Percentiles rank a stretch among this genome's conserved stretches.
These are phyloP conservation scores for Tolypocladium album DNA, from an alignment of 2,329 filamentous ascomycete genomes.

Conservation along the genomic window DNA sequence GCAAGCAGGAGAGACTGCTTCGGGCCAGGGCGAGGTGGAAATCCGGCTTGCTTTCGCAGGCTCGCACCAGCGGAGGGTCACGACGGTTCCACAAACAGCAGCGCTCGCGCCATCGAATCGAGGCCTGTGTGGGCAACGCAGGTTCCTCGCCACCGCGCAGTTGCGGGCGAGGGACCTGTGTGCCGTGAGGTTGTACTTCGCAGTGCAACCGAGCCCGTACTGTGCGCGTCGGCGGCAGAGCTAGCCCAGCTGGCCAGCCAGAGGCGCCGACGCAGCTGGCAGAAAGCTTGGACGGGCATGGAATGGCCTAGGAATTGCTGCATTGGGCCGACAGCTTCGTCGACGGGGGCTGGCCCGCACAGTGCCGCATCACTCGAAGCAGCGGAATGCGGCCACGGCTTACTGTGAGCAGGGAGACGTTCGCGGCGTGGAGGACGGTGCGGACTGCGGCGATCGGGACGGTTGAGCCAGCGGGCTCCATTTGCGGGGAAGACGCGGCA, in stretches of 20 bases:
- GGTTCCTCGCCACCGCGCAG: background rate
- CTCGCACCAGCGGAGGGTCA: background rate
- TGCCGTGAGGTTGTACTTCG: background rate
- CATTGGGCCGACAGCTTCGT: background rate
- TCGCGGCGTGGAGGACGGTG: conserved; percentile 2
- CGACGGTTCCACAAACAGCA: conserved; percentile 1
- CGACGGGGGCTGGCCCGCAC: background rate
- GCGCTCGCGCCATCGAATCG: background rate
- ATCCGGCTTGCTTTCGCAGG: background rate
- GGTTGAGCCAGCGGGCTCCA: conserved; percentile 1
- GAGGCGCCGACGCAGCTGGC: background rate
- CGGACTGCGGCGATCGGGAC: conserved; percentile 8
- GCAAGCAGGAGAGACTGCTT: background rate
- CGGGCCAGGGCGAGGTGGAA: background rate
- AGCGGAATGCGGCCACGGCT: background rate
- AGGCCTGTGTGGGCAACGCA: background rate
- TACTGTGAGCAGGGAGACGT: background rate
- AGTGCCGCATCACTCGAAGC: background rate
- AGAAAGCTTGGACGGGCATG: background rate
- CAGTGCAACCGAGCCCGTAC: background rate
- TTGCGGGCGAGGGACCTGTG: conserved; percentile 1
- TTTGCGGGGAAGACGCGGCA: conserved; percentile 6
- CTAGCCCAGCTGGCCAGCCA: background rate
- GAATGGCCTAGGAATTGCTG: background rate
- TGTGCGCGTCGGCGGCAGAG: background rate